Base-by-base conservation (phyloP, 2,329 filamentous ascomycete genomes). In the Phialocephala sp. region DNA sequence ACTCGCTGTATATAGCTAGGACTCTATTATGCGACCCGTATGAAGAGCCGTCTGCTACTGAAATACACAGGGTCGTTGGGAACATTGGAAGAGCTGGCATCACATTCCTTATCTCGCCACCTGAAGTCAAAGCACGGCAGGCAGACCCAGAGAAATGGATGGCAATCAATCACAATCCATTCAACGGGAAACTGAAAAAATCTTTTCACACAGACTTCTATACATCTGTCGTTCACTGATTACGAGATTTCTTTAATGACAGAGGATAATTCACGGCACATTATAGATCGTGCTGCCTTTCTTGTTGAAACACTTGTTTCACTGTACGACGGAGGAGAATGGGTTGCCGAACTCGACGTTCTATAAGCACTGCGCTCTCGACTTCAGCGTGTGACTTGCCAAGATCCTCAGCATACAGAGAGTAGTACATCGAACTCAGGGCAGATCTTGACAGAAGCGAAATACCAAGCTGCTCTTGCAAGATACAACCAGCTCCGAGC, bases 1-100 rank as follows among this genome's bases (percentile, higher is more conserved):
- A 75, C 61, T 76, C 73, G 3, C 64, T 76, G 1, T 76, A 63
- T 39, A 67, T 75, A 2, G 65, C 70, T 12, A 55, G 62, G 1
- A 14, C 65, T 2, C 24, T 76, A 4, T 56, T 76, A 2, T 63
- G 59, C 36, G 74, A 75, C 56, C 73, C 74, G 1, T 32, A 20
- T 12, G 62, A 68, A 14, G 2, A 36, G 4, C 32, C 35, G 3
- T n/a, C 24, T 1, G 4, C 18, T 4, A n/a, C 43, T 15, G 54
- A 70, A 18, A 66, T 75, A 9, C 41, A 62, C n/a, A 50, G 74
- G 41, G 55, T 77, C 1, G 39, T 71, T 2, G 74, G 74, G 11
- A 72, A 68, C 45, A 43, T 72, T 37, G 65, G 65, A 9, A 20
- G 58, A 35, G 39, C 68, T 8, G 69, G 66, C 14, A 64, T 68